Conservation (phyloP, 2,329 filamentous ascomycete species). For the Myotisia sp. region DNA sequence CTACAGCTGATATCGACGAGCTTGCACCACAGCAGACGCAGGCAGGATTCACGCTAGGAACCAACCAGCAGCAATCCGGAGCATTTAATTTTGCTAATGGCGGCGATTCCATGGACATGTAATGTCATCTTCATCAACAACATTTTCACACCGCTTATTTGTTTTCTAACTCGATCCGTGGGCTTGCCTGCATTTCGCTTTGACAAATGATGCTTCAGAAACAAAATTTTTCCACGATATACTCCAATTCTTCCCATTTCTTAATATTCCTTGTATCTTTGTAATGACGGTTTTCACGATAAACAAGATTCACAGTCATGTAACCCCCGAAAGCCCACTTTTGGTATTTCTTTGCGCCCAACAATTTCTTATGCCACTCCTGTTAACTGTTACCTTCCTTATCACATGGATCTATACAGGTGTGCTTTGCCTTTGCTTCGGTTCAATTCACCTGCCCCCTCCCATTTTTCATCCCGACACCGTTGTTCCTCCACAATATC, state of each 20-base stretch:
- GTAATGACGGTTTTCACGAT: constrained; percentile 24
- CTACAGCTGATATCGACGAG: constrained; percentile 62
- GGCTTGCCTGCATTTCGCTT: neutral
- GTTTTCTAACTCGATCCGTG: neutral
- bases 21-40: constrained; percentile 58
- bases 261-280: constrained; percentile 7
- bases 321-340: constrained; percentile 23
- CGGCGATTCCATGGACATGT: constrained; percentile 62
- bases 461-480: too few relatives aligned
- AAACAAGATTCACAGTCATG: constrained; percentile 37
- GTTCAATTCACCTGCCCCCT: too few relatives aligned
- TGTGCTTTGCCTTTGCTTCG: too few relatives aligned
- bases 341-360: constrained; percentile 6
- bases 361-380: too few relatives aligned
- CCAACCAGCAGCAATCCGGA: constrained; percentile 51
- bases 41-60: constrained; percentile 56
- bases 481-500: too few relatives aligned
- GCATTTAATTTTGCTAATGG: constrained; percentile 86
- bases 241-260: neutral
- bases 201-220: too few relatives aligned
- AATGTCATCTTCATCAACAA: constrained; percentile 21
- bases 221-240: too few relatives aligned
- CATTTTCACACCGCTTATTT: neutral
- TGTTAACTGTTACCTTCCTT: too few relatives aligned
- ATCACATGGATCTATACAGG: too few relatives aligned